phyloP scores from a whole-genome alignment of 108 stramenopile genomes.

The Thalassiosira profunda region DNA sequence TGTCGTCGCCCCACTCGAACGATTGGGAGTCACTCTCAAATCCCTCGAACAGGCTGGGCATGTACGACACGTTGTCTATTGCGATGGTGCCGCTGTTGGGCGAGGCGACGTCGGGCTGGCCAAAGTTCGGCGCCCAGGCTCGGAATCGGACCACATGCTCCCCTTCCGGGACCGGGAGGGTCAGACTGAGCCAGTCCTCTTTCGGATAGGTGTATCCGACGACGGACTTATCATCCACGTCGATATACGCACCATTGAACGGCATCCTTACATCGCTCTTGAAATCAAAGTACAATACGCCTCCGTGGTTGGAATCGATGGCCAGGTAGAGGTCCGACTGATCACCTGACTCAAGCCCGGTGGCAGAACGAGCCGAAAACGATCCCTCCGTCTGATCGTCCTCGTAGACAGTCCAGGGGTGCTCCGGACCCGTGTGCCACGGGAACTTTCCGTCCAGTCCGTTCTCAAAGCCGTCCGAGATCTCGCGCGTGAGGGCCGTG shows the following conservation, averaged over 20 bases:
- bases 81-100: conserved; percentile 4
- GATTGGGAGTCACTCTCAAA: conserved; percentile 17
- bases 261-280: conserved; percentile 39
- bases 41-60: conserved; percentile 6
- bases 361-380: conserved; percentile 12
- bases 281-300: conserved; percentile 16
- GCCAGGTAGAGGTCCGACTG: conserved; percentile 21
- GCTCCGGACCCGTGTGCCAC: conserved; percentile 18
- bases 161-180: conserved; percentile 13
- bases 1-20: neutral
- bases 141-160: conserved; percentile 22
- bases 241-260: conserved; percentile 25
- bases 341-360: conserved; percentile 1
- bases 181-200: neutral
- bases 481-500: neutral
- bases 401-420: conserved; percentile 21
- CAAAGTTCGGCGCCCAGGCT: conserved; percentile 10
- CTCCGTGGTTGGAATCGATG: conserved; percentile 15
- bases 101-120: neutral
- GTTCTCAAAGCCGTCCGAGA: conserved; percentile 32
- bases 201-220: conserved; percentile 25
- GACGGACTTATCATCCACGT: conserved; percentile 17
- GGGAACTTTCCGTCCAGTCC: conserved; percentile 16
- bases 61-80: conserved; percentile 19
- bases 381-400: conserved; percentile 1